These are phyloP conservation scores for Amyloporia xantha DNA, from an alignment of 768 basidiomycete genomes.

Conservation along the genomic window DNA sequence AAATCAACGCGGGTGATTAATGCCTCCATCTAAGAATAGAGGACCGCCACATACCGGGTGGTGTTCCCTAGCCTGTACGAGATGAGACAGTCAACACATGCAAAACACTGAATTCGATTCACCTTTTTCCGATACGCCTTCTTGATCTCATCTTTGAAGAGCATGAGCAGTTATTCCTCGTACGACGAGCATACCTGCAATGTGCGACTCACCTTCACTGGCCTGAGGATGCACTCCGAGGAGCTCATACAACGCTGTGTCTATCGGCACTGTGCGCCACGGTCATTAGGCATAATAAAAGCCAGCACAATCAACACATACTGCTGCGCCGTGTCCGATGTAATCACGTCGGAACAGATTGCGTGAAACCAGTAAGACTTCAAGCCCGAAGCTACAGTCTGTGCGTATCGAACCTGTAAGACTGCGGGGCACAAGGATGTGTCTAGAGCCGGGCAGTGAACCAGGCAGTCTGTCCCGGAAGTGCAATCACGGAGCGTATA, in stretches of 20 bases:
- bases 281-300: background rate
- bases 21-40: background rate
- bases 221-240: slow-evolving; percentile 69
- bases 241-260: slow-evolving; percentile 82
- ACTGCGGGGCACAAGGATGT: background rate
- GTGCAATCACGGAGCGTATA: background rate
- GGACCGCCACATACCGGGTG: slow-evolving; percentile 61
- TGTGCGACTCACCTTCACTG: slow-evolving; percentile 50
- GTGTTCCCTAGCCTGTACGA: slow-evolving; percentile 69
- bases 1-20: slow-evolving; percentile 6
- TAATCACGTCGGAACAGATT: background rate
- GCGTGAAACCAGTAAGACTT: background rate
- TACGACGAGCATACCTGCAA: background rate
- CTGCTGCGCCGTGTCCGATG: background rate
- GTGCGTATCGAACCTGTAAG: background rate
- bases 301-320: background rate
- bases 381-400: background rate
- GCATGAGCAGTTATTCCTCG: slow-evolving; percentile 12
- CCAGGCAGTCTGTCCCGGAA: too few relatives aligned
- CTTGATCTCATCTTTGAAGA: slow-evolving; percentile 70
- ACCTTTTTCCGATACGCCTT: slow-evolving; percentile 94
- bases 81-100: slow-evolving; percentile 16
- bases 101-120: slow-evolving; percentile 8
- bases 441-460: too few relatives aligned
- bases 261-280: slow-evolving; percentile 51